Evolutionary conservation across 352 stramenopile genomes (phyloP).

Genomic region (Pythium pyrilobum): DNA sequence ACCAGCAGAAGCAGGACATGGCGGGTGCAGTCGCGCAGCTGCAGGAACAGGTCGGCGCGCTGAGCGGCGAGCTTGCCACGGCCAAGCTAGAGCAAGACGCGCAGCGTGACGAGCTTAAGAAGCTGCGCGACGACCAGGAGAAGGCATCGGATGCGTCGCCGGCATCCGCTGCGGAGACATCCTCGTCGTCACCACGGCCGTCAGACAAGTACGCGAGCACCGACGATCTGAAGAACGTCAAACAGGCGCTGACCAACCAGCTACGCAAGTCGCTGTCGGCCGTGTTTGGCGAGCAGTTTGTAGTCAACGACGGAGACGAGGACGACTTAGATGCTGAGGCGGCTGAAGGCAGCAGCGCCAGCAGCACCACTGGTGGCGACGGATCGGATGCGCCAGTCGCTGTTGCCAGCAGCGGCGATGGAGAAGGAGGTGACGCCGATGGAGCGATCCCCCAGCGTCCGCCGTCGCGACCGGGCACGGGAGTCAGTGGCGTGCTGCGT

Average conservation of each 20-base stretch:
- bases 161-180: background rate
- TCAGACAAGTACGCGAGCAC: constrained; percentile 28
- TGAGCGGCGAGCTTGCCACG: constrained; percentile 41
- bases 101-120: constrained; percentile 21
- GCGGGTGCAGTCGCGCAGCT: constrained; percentile 37
- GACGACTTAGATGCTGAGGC: constrained; percentile 11
- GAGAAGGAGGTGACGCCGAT: background rate
- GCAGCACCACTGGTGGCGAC: background rate
- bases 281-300: constrained; percentile 30
- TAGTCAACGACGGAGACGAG: constrained; percentile 22
- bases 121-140: constrained; percentile 1
- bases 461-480: constrained; percentile 11
- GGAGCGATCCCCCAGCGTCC: background rate
- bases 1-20: constrained; percentile 54
- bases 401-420: background rate
- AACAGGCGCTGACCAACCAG: constrained; percentile 39
- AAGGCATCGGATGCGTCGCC: background rate
- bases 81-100: constrained; percentile 23
- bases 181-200: background rate
- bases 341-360: background rate
- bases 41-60: constrained; percentile 38
- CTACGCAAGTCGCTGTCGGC: constrained; percentile 37
- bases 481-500: constrained; percentile 16
- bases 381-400: background rate
- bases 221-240: constrained; percentile 40